Base-by-base conservation (phyloP, 179 eudicot species). In the Silene coronaria region DNA sequence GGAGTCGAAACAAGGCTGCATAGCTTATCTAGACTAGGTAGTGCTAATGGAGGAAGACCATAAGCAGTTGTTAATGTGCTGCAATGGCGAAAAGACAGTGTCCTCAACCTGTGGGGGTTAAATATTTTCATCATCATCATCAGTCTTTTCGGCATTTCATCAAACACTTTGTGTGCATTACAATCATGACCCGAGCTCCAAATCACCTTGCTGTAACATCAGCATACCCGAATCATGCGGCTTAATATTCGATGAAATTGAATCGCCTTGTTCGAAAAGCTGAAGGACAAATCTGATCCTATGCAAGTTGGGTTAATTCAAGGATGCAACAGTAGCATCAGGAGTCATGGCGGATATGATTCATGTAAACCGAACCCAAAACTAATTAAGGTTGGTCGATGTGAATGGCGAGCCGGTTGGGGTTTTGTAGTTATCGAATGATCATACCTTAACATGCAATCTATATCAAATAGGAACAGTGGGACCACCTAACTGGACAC, bases 1-100 rank as follows among this genome's bases (percentile, higher is more conserved):
- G 84, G 80, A n/a, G 80, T 80, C 22, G 77, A 89, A 61, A 89
- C 87, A 63, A 87, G 81, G 61, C 45, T 34, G 71, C 90, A 86
- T 11, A 89, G 63, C 82, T 82, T 82, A 17, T 85, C 70, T 57
- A 81, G 6, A 46, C 76, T 76, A 38, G 61, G 75, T 7, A 59
- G 59, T n/a, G 73, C 75, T 11, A 57, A 64, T 11, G 17, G 42
- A 24, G 55, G 12, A 34, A 55, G 17, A 67, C 17, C 4, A 16
- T 60, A 11, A 27, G 70, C 58, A 62, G 57, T 58, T 26, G 77
- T 57, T 30, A 76, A 74, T 74, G 84, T 77, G 58, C 77, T 65
- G 42, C 63, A 67, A 4, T n/a, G 73, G 45, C 70, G 60, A 17
- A 69, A 64, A 34, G 26, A 34, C 78, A 76, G 71, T 19, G 5